Evolutionary conservation across 1,139 yeast species (phyloP), one percentile per base, ranked within the genome.

Genomic region (Geotrichum klebahnii): DNA sequence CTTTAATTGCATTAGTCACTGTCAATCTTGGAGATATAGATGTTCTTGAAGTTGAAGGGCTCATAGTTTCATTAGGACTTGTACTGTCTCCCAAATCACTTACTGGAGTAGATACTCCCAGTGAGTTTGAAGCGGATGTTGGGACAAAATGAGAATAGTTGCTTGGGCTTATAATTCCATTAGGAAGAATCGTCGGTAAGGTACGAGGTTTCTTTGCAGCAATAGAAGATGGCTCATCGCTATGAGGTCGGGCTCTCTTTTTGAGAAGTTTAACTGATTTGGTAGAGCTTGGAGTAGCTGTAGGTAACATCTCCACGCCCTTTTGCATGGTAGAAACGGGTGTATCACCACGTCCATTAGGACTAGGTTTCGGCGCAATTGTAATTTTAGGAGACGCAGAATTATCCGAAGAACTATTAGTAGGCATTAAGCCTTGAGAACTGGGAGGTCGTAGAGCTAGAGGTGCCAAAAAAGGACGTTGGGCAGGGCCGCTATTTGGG

Each of bases 401-500:
- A n/a, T n/a, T n/a, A n/a, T n/a, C n/a, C n/a, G n/a, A n/a, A n/a
- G n/a, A n/a, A n/a, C 17, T 38, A 20, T 38, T 38, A 33, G 6
- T 16, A 26, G 20, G 19, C 32, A 17, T 31, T 17, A 31, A 31
- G 14, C 14, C 34, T 5, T n/a, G 5, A n/a, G 34, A 8, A 12
- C 34, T 19, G 22, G 40, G 39, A 3, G 54, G 49, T 6, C 54
- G 51, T 2, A 46, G 32, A 17, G 54, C 54, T 6, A 51, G 20
- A 3, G 54, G 54, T 3, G 51, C 51, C n/a, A 51, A 29, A 31
- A 44, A 44, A 28, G 33, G 50, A 8, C 54, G 51, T 26, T 44
- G 51, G 8, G 46, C 48, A 8, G 54, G 51, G 2, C 41, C 51
- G 23, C 51, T 47, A 26, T 51, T 51, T n/a, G 54, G 54, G 4